These are phyloP conservation scores for Aspergillus cejpii DNA, from an alignment of 2,329 filamentous ascomycete genomes.

Conservation along the genomic window DNA sequence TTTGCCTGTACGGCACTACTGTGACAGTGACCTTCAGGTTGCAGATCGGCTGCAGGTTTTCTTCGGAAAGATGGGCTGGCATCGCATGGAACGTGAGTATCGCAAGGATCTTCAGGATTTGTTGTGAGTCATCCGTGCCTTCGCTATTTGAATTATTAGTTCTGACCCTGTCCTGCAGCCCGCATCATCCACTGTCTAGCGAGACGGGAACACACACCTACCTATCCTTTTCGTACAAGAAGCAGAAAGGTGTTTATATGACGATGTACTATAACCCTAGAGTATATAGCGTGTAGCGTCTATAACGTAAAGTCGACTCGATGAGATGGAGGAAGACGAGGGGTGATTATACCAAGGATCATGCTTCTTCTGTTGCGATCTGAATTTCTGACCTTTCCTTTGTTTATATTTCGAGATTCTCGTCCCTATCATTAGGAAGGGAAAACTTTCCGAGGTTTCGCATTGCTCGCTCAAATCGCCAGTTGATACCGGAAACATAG, in stretches of 20 bases:
- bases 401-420: too few species aligned
- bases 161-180: not conserved
- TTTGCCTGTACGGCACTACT: conserved; percentile 6
- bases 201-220: not conserved
- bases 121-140: not conserved
- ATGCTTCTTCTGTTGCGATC: too few species aligned
- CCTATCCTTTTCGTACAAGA: not conserved
- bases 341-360: too few species aligned
- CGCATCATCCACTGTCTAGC: not conserved
- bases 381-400: too few species aligned
- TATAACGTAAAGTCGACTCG: too few species aligned
- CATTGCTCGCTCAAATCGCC: too few species aligned
- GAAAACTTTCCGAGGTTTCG: too few species aligned
- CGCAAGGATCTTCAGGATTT: not conserved
- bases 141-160: not conserved
- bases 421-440: too few species aligned
- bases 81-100: not conserved
- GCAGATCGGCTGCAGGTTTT: not conserved
- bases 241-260: not conserved
- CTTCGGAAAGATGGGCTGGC: not conserved
- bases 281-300: not conserved
- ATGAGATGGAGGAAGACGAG: too few species aligned
- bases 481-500: too few species aligned
- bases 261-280: not conserved
- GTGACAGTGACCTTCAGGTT: not conserved